Percentiles rank a stretch among this genome's conserved stretches.
phyloP scores from a whole-genome alignment of 345 rosid genomes.

The Punica granatum region DNA sequence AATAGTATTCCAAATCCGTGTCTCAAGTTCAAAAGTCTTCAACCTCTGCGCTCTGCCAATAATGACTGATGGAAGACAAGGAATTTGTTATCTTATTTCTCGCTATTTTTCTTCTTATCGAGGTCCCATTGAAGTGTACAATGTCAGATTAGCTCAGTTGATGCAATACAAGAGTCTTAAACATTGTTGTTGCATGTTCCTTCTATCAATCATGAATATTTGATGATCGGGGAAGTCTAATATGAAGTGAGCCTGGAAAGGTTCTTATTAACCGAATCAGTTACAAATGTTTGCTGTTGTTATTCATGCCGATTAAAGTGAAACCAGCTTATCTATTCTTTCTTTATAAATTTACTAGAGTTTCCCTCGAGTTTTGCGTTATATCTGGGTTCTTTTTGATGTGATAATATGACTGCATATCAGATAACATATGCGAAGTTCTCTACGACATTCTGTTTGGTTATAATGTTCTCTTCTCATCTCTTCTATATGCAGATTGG shows the following conservation, averaged over 20 bases:
- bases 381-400: neutral
- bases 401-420: neutral
- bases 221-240: neutral
- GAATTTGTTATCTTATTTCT: neutral
- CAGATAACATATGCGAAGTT: neutral
- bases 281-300: neutral
- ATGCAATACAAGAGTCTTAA: neutral
- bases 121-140: neutral
- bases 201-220: neutral
- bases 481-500: slow-evolving; percentile 61
- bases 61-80: neutral
- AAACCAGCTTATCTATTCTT: neutral
- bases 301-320: neutral
- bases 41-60: neutral
- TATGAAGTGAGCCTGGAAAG: neutral
- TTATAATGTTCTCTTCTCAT: neutral
- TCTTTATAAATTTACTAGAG: neutral
- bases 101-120: neutral
- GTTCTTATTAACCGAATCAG: neutral
- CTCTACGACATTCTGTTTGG: neutral
- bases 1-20: neutral
- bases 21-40: neutral
- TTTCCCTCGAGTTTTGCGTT: neutral
- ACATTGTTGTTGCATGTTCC: neutral
- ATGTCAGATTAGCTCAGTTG: neutral